A percentile compares a stretch with the other conserved stretches of the same genome.
Conservation (phyloP, 768 basidiomycete species). For the Gelatoporia subvermispora region DNA sequence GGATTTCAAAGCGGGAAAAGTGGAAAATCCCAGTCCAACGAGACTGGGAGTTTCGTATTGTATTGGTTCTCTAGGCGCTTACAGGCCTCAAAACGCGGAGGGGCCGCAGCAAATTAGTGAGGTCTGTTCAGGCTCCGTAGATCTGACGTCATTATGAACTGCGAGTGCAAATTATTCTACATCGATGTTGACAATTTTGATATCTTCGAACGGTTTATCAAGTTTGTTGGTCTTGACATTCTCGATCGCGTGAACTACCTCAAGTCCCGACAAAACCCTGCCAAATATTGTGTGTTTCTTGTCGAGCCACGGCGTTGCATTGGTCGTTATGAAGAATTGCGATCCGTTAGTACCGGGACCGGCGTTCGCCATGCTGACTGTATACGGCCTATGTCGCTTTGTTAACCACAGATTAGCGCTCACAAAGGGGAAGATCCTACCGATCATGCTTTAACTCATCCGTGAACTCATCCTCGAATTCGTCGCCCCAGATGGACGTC, state of each 20-base stretch:
- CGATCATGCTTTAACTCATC: constrained; percentile 88
- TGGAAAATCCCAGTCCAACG: too few species aligned
- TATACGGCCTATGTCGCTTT: constrained; percentile 69
- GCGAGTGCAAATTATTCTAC: constrained; percentile 43
- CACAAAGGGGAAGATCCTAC: constrained; percentile 34
- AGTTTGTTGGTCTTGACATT: constrained; percentile 80
- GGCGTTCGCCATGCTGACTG: constrained; percentile 92
- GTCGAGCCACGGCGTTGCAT: constrained; percentile 90
- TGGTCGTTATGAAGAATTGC: constrained; percentile 98
- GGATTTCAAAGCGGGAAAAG: too few species aligned
- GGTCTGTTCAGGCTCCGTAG: too few species aligned
- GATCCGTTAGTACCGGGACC: constrained; percentile 90
- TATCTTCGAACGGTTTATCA: constrained; percentile 91
- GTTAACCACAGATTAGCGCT: not conserved
- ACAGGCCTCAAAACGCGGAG: too few species aligned
- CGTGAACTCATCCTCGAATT: constrained; percentile 92
- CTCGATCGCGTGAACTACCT: constrained; percentile 89
- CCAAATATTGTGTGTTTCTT: constrained; percentile 93
- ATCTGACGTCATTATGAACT: too few species aligned
- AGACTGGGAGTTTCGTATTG: too few species aligned
- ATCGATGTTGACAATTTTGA: constrained; percentile 81
- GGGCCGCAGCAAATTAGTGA: too few species aligned
- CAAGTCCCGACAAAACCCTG: constrained; percentile 78
- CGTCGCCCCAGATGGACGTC: constrained; percentile 81
- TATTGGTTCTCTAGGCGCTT: too few species aligned